phyloP scores from a whole-genome alignment of 441 rosid species.

The Erodium texanum region DNA sequence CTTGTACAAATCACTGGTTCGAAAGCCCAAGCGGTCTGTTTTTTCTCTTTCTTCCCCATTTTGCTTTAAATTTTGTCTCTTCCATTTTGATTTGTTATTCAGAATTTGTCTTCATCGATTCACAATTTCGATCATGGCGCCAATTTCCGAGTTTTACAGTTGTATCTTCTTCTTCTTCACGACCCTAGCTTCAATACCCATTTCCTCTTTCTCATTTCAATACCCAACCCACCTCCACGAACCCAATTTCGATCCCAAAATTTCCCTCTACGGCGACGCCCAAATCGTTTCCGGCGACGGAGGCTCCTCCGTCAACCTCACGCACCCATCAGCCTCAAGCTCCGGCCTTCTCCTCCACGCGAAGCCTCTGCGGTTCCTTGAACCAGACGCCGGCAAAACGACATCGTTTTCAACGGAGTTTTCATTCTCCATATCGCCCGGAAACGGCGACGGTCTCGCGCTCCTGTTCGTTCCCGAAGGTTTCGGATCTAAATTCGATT shows the following conservation, averaged over 20 bases:
- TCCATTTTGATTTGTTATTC: background rate
- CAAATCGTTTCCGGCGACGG: slow-evolving; percentile 12
- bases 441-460: slow-evolving; percentile 31
- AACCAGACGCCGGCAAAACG: slow-evolving; percentile 12
- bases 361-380: slow-evolving; percentile 26
- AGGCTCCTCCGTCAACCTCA: slow-evolving; percentile 23
- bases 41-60: background rate
- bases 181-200: slow-evolving; percentile 14
- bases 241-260: slow-evolving; percentile 24
- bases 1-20: no score
- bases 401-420: slow-evolving; percentile 36
- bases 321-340: slow-evolving; percentile 23
- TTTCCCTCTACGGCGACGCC: slow-evolving; percentile 33
- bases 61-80: background rate
- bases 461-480: slow-evolving; percentile 29
- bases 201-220: slow-evolving; percentile 15
- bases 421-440: slow-evolving; percentile 30
- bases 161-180: slow-evolving; percentile 14
- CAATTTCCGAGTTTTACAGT: slow-evolving; percentile 7
- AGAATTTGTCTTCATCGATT: background rate
- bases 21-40: background rate
- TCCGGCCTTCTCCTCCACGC: slow-evolving; percentile 28
- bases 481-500: slow-evolving; percentile 28
- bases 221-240: slow-evolving; percentile 16
- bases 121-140: background rate